These are phyloP conservation scores for Colletotrichum falcatum DNA, from an alignment of 2,329 filamentous ascomycete species.

Conservation along the genomic window DNA sequence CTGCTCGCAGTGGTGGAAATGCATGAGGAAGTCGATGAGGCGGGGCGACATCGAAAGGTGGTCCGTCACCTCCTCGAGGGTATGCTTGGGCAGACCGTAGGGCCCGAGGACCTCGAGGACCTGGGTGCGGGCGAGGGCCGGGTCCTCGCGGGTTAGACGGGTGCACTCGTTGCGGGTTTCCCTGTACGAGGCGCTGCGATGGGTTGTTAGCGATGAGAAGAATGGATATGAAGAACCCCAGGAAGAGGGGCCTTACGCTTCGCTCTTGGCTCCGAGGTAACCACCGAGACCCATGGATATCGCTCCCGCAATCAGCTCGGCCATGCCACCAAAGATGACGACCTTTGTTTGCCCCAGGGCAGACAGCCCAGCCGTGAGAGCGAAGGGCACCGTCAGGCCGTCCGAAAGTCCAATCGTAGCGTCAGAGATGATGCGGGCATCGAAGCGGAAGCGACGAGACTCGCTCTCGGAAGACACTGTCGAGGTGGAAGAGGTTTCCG, in stretches of 20 bases:
- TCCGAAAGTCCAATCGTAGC: slow-evolving; percentile 77
- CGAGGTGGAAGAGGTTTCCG: slow-evolving; percentile 22
- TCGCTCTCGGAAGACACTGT: slow-evolving; percentile 26
- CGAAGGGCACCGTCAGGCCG: slow-evolving; percentile 83
- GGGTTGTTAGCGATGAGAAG: neutral
- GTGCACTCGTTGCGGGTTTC: slow-evolving; percentile 53
- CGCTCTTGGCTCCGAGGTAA: slow-evolving; percentile 74
- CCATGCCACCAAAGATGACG: slow-evolving; percentile 78
- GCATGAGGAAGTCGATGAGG: slow-evolving; percentile 70
- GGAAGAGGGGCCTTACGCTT: slow-evolving; percentile 47
- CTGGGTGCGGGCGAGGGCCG: slow-evolving; percentile 55
- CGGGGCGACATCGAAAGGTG: slow-evolving; percentile 48
- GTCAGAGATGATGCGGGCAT: slow-evolving; percentile 44
- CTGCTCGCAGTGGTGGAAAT: slow-evolving; percentile 65
- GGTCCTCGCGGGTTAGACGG: slow-evolving; percentile 57
- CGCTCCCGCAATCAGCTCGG: slow-evolving; percentile 80
- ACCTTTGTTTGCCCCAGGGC: slow-evolving; percentile 73
- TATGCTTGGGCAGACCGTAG: slow-evolving; percentile 58
- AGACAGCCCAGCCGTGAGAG: slow-evolving; percentile 79
- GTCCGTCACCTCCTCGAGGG: slow-evolving; percentile 39
- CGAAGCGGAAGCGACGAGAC: slow-evolving; percentile 37
- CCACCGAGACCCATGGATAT: slow-evolving; percentile 84
- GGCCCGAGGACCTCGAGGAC: slow-evolving; percentile 63
- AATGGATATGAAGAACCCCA: slow-evolving; percentile 6
- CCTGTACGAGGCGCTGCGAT: slow-evolving; percentile 39